A percentile compares a stretch with the other conserved stretches of the same genome.
Conservation (phyloP, 73 alveolate species). For the Blepharisma stoltei region DNA sequence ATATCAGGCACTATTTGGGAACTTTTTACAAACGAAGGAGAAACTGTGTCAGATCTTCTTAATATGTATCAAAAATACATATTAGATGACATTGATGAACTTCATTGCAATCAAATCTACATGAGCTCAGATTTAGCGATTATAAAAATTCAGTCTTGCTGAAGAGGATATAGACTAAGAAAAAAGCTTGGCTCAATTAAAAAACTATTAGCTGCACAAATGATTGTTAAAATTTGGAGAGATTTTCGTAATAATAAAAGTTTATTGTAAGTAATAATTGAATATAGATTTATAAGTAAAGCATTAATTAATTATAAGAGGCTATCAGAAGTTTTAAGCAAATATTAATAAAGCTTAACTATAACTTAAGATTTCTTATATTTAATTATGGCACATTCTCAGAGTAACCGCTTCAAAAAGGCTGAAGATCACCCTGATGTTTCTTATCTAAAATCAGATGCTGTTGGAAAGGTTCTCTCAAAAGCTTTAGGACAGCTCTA, state of each 20-base stretch:
- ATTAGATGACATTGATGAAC: conserved; percentile 3
- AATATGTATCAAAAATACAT: conserved; percentile 17
- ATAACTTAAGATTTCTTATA: too few relatives aligned
- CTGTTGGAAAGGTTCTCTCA: conserved; percentile 62
- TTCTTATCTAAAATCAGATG: conserved; percentile 60
- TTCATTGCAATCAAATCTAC: background rate
- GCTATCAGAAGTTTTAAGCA: too few relatives aligned
- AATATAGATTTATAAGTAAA: too few relatives aligned
- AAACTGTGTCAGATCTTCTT: background rate
- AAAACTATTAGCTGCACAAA: background rate
- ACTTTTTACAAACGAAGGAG: conserved; percentile 23
- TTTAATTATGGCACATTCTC: too few relatives aligned
- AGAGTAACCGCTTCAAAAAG: too few relatives aligned
- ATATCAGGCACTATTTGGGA: conserved; percentile 25
- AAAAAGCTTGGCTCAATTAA: background rate
- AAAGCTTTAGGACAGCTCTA: conserved; percentile 83
- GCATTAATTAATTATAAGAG: too few relatives aligned
- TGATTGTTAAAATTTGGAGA: conserved; percentile 9
- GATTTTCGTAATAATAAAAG: too few relatives aligned
- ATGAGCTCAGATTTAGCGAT: conserved; percentile 4
- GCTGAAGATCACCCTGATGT: conserved; percentile 36
- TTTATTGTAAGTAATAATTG: too few relatives aligned
- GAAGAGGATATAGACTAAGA: conserved; percentile 17
- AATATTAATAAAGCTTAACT: too few relatives aligned
- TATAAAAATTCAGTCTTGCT: conserved; percentile 27